Percentiles rank a stretch among this genome's conserved stretches.
phyloP scores from a whole-genome alignment of 1,284 basidiomycete species.

The Phaffia rhodozyma region DNA sequence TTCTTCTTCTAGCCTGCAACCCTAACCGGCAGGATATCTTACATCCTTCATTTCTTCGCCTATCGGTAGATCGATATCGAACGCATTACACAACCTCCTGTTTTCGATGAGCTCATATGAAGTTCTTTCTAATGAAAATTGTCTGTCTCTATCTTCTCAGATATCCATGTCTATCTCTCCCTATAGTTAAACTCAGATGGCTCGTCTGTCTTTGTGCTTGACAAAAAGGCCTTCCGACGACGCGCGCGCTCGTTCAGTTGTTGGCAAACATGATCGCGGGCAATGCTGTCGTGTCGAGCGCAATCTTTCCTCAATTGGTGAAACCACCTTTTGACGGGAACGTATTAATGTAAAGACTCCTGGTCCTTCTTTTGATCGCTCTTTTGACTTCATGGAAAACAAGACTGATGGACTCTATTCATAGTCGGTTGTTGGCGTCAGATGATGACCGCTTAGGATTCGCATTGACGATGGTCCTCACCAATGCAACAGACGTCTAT shows the following conservation, averaged over 20 bases:
- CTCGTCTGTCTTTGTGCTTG: not conserved
- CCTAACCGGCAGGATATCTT: constrained; percentile 49
- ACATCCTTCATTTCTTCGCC: constrained; percentile 23
- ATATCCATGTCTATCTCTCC: not conserved
- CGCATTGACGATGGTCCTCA: constrained; percentile 54
- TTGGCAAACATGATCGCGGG: constrained; percentile 61
- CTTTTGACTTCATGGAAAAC: not conserved
- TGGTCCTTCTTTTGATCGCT: not conserved
- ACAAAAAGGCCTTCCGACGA: constrained; percentile 11
- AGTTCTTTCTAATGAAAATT: constrained; percentile 43
- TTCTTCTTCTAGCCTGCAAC: not conserved
- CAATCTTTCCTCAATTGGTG: constrained; percentile 53
- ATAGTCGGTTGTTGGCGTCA: constrained; percentile 58
- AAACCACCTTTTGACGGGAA: constrained; percentile 56
- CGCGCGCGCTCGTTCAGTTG: constrained; percentile 50
- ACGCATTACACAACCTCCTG: constrained; percentile 42
- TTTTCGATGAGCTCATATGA: constrained; percentile 59
- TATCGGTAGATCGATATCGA: no score
- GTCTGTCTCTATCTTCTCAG: constrained; percentile 31
- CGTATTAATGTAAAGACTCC: constrained; percentile 51
- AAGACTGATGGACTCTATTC: not conserved
- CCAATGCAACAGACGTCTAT: constrained; percentile 55
- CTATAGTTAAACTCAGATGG: not conserved
- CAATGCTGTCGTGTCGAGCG: constrained; percentile 46
- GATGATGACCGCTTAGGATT: constrained; percentile 51